Evolutionary conservation across 306 rosid genomes (phyloP).

Genomic region (Lathyrus oleraceus): DNA sequence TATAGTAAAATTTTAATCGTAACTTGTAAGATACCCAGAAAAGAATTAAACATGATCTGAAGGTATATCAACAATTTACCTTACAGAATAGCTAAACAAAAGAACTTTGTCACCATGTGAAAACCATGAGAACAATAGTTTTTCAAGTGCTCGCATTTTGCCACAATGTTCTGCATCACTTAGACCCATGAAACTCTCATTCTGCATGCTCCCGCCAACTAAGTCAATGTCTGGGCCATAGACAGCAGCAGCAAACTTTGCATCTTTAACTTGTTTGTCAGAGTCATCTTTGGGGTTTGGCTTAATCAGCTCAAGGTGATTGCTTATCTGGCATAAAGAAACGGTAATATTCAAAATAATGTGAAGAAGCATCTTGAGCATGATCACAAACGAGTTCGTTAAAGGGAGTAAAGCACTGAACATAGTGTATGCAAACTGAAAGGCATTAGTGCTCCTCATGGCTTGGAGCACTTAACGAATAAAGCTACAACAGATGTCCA

Average conservation of each 20-base stretch:
- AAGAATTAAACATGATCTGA: conserved; percentile 20
- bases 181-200: conserved; percentile 85
- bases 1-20: conserved; percentile 18
- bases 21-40: neutral
- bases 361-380: conserved; percentile 15
- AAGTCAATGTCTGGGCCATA: conserved; percentile 83
- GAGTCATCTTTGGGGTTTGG: conserved; percentile 84
- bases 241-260: conserved; percentile 79
- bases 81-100: conserved; percentile 91
- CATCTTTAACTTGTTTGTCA: conserved; percentile 82
- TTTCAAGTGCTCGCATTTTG: conserved; percentile 89
- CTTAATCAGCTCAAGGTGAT: conserved; percentile 91
- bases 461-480: neutral
- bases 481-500: conserved; percentile 10
- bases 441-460: conserved; percentile 8
- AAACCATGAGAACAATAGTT: conserved; percentile 72
- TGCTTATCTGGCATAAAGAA: conserved; percentile 67
- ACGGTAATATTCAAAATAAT: conserved; percentile 25
- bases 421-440: conserved; percentile 6
- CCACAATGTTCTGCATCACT: conserved; percentile 92
- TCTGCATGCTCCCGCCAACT: conserved; percentile 79
- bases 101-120: conserved; percentile 88
- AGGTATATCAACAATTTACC: conserved; percentile 59
- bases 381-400: conserved; percentile 1
- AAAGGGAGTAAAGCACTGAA: conserved; percentile 22